Evolutionary conservation across 2,329 filamentous ascomycete species (phyloP), one percentile per base, ranked within the genome.

Genomic region (Fonsecaea pugnacius): DNA sequence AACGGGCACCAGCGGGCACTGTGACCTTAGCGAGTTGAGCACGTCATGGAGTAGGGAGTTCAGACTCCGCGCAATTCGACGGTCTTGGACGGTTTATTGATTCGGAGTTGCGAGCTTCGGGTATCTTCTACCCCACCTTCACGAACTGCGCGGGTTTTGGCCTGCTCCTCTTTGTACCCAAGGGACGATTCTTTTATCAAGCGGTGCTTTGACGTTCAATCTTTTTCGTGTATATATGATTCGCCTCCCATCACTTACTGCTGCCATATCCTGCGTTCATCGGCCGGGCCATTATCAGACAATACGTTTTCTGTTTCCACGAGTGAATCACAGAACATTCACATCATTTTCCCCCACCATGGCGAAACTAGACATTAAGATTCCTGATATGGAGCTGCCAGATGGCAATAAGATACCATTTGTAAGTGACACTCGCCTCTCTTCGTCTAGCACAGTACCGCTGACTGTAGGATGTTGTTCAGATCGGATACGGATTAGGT

Each of bases 401-500:
- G 67, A 72, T 61, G 71, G 71, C 55, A 68, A 68, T 35, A 66
- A 69, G 38, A 71, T 72, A 38, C 70, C 70, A 21, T 50, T 67
- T 32, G 70, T 72, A 55, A 55, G 70, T 66, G 9, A n/a, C 14
- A 16, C 24, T 18, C 1, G 36, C 5, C 14, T 35, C 30, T 10
- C 6, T 10, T 21, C 16, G 52, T 8, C 32, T 9, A 3, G 32
- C 9, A 27, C 9, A 14, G 58, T n/a, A 36, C 54, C 24, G 18
- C 51, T 32, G 30, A 53, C 48, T 62, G 16, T 50, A 21, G 62
- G 18, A 40, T 21, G 30, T 14, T 43, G 24, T 52, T 38, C 56
- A 86, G 84, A 75, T 89, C 18, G 86, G 79, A 24, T 89, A 85
- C 75, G 86, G 87, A 30, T 84, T 83, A 0, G 87, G 87, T 33